Evolutionary conservation across 2,329 filamentous ascomycete genomes (phyloP).

Genomic region (Akanthomyces muscarius): DNA sequence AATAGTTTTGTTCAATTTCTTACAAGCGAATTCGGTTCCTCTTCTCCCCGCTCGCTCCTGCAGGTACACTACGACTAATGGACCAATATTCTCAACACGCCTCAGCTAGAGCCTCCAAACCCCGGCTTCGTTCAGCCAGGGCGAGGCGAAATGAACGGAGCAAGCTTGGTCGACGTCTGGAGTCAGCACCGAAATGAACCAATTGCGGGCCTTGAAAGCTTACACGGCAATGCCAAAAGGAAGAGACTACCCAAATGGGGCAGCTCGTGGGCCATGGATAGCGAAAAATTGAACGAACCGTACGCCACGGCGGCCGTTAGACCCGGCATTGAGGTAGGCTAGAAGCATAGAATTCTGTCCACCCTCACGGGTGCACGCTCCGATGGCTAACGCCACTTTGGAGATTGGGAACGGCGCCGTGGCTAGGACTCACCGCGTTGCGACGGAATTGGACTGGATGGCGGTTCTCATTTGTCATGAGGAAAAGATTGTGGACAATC

Average conservation of each 20-base stretch:
- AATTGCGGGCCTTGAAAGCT: neutral
- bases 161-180: too few species aligned
- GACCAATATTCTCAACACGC: neutral
- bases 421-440: neutral
- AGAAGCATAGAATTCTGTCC: neutral
- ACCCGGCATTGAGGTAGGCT: neutral
- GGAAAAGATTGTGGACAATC: neutral
- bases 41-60: neutral
- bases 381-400: neutral
- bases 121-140: neutral
- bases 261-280: neutral
- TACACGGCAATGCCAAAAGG: neutral
- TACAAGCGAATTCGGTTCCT: neutral
- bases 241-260: neutral
- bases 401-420: neutral
- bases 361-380: neutral
- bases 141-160: too few species aligned
- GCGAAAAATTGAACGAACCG: neutral
- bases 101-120: neutral
- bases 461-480: neutral
- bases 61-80: neutral
- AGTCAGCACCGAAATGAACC: neutral
- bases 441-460: neutral
- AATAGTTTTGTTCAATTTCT: neutral
- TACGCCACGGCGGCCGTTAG: neutral